phyloP scores from a whole-genome alignment of 140 eudicot species.

The Anethum foeniculum region DNA sequence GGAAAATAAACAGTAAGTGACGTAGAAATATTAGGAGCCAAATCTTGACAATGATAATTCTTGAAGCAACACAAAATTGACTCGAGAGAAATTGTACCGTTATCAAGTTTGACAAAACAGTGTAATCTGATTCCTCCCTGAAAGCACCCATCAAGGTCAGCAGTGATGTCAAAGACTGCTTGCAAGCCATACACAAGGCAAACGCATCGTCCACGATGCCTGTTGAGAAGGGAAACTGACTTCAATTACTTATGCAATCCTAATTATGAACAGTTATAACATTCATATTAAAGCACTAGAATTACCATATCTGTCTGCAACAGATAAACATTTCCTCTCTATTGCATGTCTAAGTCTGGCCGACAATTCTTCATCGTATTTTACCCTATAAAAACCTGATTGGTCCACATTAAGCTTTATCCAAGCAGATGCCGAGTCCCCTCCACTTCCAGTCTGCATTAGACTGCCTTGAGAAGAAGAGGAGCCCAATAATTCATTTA shows the following conservation, averaged over 20 bases:
- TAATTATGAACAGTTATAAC: background rate
- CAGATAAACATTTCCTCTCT: constrained; percentile 55
- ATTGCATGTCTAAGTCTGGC: constrained; percentile 70
- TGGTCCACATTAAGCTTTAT: constrained; percentile 75
- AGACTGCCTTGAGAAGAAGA: constrained; percentile 27
- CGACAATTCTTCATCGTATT: constrained; percentile 69
- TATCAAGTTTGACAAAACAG: constrained; percentile 76
- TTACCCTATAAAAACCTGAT: constrained; percentile 81
- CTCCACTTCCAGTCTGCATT: constrained; percentile 14
- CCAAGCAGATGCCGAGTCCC: constrained; percentile 42
- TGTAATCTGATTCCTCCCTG: constrained; percentile 80
- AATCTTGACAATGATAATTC: background rate
- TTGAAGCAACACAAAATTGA: constrained; percentile 10
- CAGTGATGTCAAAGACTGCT: constrained; percentile 69
- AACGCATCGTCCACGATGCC: constrained; percentile 81
- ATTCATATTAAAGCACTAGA: background rate
- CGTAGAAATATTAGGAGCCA: background rate
- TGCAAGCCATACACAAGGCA: constrained; percentile 86
- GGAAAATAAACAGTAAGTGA: constrained; percentile 10
- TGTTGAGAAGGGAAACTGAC: constrained; percentile 8
- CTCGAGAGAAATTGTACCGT: constrained; percentile 32
- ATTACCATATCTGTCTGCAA: constrained; percentile 76
- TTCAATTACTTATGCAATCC: constrained; percentile 3
- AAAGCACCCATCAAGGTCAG: constrained; percentile 76
- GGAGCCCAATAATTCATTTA: constrained; percentile 28